Evolutionary conservation across 1,284 basidiomycete genomes (phyloP), one percentile per base, ranked within the genome.

Genomic region (Marasmius tenuissimus): DNA sequence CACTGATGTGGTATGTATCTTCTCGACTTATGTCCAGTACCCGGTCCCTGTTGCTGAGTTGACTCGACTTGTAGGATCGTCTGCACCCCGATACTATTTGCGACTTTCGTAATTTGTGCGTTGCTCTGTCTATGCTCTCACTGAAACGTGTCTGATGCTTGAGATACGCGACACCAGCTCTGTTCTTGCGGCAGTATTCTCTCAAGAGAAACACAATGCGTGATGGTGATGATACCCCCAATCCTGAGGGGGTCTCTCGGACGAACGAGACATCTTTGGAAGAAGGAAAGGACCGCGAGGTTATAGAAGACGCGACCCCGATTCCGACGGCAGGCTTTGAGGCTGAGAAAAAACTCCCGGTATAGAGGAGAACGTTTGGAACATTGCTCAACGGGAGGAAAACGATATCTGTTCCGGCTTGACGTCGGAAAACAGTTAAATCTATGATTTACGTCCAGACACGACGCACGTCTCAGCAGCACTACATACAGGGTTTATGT

Each of bases 1-100:
- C 64, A 6, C 20, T 56, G 8, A 64, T 67, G 27, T 66, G 65
- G 65, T 57, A 18, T 12, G 35, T 52, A 20, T 18, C 1, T 39
- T 39, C 38, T 35, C 12, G 18, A 27, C 12, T 20, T 20, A 11
- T 33, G 48, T 52, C 27, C 12, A 12, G 16, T 33, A 33, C 2
- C n/a, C 7, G n/a, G 11, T 34, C 5, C 33, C 40, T 42, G 9
- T 27, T n/a, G n/a, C 34, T n/a, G 51, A 6, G 14, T 14, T 47
- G 42, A 34, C 22, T 39, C 12, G 9, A 48, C 14, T 57, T 57
- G 20, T 34, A 59, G 58, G 58, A 39, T 59, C 27, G 58, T 59
- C 14, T 49, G 42, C n/a, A 59, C 58, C 5, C 58, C 58, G 9
- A 6, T 59, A 12, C 9, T 59, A 20, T 50, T 39, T 52, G 4